Evolutionary conservation across 2,329 filamentous ascomycete species (phyloP).

Genomic region (Westerdykella aurantiaca): DNA sequence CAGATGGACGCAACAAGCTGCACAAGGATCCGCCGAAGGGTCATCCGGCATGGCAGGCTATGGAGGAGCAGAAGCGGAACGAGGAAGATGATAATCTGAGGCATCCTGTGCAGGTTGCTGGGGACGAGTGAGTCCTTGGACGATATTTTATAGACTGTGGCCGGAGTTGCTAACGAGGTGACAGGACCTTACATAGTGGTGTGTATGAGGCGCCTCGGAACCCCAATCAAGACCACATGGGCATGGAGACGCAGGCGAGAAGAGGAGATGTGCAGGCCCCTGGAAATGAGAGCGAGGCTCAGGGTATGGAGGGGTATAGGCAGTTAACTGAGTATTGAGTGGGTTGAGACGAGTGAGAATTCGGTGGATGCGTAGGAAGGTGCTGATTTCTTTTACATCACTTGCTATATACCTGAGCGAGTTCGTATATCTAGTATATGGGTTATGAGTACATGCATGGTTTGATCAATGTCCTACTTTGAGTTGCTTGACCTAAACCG

Average conservation of each 20-base stretch:
- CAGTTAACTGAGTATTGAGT: neutral
- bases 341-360: no score
- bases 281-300: neutral
- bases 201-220: neutral
- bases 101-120: neutral
- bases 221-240: no score
- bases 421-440: no score
- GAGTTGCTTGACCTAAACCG: no score
- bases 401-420: no score
- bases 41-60: conserved; percentile 26
- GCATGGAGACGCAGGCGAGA: no score
- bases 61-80: conserved; percentile 15
- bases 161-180: no score
- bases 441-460: no score
- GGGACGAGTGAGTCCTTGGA: conserved; percentile 1
- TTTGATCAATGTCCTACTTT: no score
- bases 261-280: neutral
- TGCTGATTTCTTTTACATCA: no score
- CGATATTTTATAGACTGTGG: neutral
- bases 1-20: conserved; percentile 31
- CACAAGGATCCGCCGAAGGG: conserved; percentile 40
- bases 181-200: neutral
- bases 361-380: no score
- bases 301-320: neutral
- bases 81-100: conserved; percentile 5